These are phyloP conservation scores for Cynanchum wilfordii DNA, from an alignment of 257 asterid species.

Conservation along the genomic window DNA sequence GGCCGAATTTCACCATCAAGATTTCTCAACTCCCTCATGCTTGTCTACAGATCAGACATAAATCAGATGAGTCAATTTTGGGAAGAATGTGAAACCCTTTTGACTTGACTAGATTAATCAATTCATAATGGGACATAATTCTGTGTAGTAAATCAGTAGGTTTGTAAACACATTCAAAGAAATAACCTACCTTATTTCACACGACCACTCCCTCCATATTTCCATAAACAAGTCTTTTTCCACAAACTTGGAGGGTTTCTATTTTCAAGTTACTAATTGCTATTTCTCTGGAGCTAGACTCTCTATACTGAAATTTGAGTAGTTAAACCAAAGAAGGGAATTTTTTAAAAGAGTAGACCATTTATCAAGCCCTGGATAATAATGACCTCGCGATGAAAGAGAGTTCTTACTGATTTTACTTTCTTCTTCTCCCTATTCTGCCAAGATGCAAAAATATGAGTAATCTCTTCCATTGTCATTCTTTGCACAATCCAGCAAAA, in stretches of 20 bases:
- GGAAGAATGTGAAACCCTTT: not conserved
- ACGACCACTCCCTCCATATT: not conserved
- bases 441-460: not conserved
- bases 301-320: not conserved
- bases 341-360: not conserved
- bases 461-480: not conserved
- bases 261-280: not conserved
- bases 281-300: too few species aligned
- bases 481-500: not conserved
- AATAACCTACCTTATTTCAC: not conserved
- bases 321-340: not conserved
- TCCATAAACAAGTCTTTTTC: not conserved
- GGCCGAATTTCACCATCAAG: conserved; percentile 51
- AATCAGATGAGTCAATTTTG: conserved; percentile 13
- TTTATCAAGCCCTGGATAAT: not conserved
- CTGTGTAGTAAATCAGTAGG: not conserved
- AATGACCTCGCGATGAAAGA: too few species aligned
- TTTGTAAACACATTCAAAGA: not conserved
- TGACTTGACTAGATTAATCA: too few species aligned
- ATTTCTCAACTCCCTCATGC: conserved; percentile 54
- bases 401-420: not conserved
- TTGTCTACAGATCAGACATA: conserved; percentile 51
- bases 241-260: not conserved
- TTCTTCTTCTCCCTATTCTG: not conserved
- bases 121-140: too few species aligned